These are phyloP conservation scores for Babesia bovis DNA, from an alignment of 169 alveolate species.

Conservation along the genomic window DNA sequence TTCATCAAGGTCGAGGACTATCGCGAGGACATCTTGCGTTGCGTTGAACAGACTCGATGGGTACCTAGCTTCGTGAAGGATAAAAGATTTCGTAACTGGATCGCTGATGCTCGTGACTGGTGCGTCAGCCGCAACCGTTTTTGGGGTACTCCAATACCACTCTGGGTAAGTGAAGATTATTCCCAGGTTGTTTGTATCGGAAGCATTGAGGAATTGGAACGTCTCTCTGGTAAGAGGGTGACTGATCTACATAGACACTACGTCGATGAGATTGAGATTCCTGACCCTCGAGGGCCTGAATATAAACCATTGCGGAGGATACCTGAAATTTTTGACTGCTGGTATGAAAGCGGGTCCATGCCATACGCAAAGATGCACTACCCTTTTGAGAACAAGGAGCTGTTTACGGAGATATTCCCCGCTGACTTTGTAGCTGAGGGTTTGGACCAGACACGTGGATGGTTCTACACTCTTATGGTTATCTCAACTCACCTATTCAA, in stretches of 20 bases:
- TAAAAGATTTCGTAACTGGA: slow-evolving; percentile 98
- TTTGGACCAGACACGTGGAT: slow-evolving; percentile 97
- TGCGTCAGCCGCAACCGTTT: slow-evolving; percentile 96
- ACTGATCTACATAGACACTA: slow-evolving; percentile 96
- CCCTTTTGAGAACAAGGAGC: slow-evolving; percentile 93
- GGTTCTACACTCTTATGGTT: slow-evolving; percentile 95
- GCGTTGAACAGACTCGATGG: slow-evolving; percentile 91
- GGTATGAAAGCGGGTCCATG: slow-evolving; percentile 99
- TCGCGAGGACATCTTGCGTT: slow-evolving; percentile 86
- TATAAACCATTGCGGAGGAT: slow-evolving; percentile 84
- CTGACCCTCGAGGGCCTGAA: slow-evolving; percentile 93
- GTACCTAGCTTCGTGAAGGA: slow-evolving; percentile 96
- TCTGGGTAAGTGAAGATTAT: slow-evolving; percentile 95
- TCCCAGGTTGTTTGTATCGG: slow-evolving; percentile 92
- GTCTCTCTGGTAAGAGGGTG: slow-evolving; percentile 63
- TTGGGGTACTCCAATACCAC: slow-evolving; percentile 99
- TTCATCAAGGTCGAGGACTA: slow-evolving; percentile 95
- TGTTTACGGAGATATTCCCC: slow-evolving; percentile 91
- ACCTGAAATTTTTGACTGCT: slow-evolving; percentile 97
- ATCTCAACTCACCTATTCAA: slow-evolving; percentile 90
- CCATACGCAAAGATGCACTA: slow-evolving; percentile 97
- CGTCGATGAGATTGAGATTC: slow-evolving; percentile 96
- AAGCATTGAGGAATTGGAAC: slow-evolving; percentile 69
- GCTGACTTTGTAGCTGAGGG: slow-evolving; percentile 99
- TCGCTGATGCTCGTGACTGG: slow-evolving; percentile 99